A percentile compares a stretch with the other conserved stretches of the same genome.
Evolutionary conservation across 2,329 filamentous ascomycete species (phyloP).

Genomic region (Pestalotiopsis sp.): DNA sequence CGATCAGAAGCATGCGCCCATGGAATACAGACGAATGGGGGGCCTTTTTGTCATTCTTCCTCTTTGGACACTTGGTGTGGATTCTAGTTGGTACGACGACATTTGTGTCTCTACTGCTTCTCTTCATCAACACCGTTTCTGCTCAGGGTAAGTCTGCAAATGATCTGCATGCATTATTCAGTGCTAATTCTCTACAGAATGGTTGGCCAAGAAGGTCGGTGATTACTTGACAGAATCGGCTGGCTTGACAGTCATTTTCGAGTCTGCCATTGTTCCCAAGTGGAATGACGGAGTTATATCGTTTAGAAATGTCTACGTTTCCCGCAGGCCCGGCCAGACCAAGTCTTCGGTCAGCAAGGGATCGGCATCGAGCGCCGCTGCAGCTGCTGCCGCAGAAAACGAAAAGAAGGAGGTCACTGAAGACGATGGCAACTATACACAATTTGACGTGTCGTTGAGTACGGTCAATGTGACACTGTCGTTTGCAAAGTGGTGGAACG

Average conservation of each 20-base stretch:
- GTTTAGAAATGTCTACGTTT: slow-evolving; percentile 96
- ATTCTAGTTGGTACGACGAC: slow-evolving; percentile 96
- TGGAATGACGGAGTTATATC: slow-evolving; percentile 96
- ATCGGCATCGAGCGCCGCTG: slow-evolving; percentile 81
- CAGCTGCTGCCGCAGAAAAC: slow-evolving; percentile 77
- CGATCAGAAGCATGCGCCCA: slow-evolving; percentile 88
- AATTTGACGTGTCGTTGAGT: slow-evolving; percentile 93
- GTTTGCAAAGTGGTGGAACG: slow-evolving; percentile 99
- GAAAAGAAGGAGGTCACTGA: slow-evolving; percentile 50
- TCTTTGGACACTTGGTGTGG: slow-evolving; percentile 93
- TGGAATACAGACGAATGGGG: slow-evolving; percentile 98
- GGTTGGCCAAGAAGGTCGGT: slow-evolving; percentile 87
- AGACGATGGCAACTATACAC: slow-evolving; percentile 96
- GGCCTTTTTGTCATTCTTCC: slow-evolving; percentile 90
- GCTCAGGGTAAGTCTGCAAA: slow-evolving; percentile 70
- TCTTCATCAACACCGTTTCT: slow-evolving; percentile 93
- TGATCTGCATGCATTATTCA: background rate
- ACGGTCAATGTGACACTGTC: slow-evolving; percentile 96
- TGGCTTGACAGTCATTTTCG: slow-evolving; percentile 91
- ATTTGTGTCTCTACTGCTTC: slow-evolving; percentile 89
- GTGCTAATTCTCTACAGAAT: slow-evolving; percentile 61
- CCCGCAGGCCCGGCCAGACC: slow-evolving; percentile 81
- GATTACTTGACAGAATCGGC: slow-evolving; percentile 95
- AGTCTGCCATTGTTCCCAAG: slow-evolving; percentile 94
- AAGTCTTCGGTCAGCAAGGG: slow-evolving; percentile 89